Evolutionary conservation across 257 asterid species (phyloP), one percentile per base, ranked within the genome.

Genomic region (Solanum medicagineum): DNA sequence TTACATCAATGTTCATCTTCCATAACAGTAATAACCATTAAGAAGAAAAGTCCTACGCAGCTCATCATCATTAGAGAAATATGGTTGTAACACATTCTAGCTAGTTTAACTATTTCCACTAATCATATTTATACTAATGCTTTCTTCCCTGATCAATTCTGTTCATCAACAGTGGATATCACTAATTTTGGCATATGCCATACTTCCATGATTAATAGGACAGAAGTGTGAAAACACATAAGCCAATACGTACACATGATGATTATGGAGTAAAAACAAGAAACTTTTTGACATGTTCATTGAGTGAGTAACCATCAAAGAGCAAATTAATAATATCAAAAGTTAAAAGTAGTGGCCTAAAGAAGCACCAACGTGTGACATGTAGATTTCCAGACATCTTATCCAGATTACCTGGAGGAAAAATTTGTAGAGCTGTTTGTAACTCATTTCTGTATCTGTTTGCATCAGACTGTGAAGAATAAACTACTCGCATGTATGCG

Each of bases 401-500:
- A 79, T 29, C 26, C 65, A 79, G 55, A 70, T 70, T 54, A 81
- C 85, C 88, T 81, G 77, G 81, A 55, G 88, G 85, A 70, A 82
- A 49, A 36, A 57, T 68, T 49, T 69, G 88, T 54, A 81, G 36
- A 57, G 83, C 83, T 70, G 74, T 47, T 86, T 81, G 88, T 60
- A 86, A 81, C 74, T 86, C 88, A 68, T 86, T 82, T 45, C 85
- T 53, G 81, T 85, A 47, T 81, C 85, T 81, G 47, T 71, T 65
- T 24, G 82, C 88, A 56, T 45, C 53, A 5, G 29, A 22, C 32
- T 85, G 81, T 54, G 82, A 80, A 47, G 83, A 69, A 83, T 86
- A 86, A 83, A 86, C 54, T 74, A 86, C 85, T 6, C 80, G 62
- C 88, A 82, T 86, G 77, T 86, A 70, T 20, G 88, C 83, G 12